Evolutionary conservation across 2,329 filamentous ascomycete genomes (phyloP), one percentile per base, ranked within the genome.

Genomic region (Monosporascus ibericus): DNA sequence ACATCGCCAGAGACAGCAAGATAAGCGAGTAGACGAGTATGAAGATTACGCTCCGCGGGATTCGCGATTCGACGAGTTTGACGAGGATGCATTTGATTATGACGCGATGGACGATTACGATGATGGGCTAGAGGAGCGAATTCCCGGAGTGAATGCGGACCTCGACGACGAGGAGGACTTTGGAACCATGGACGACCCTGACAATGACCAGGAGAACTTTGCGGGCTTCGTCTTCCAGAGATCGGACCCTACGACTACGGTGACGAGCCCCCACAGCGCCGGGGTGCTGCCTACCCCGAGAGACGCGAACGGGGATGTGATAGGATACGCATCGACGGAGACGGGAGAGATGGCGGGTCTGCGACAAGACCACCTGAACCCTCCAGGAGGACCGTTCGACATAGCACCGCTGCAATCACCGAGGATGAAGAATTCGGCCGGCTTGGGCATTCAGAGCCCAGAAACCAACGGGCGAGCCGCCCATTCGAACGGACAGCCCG

Each of bases 31-130:
- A 5, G 67, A 75, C 52, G 63, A 71, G 27, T 48, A 69, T 48
- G 58, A 65, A 9, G 42, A 46, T 8, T 46, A 25, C 42, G 66
- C 68, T 11, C 60, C 60, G 37, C 70, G 74, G 40, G 79, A 82
- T 61, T 80, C 79, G 3, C 72, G 78, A 18, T 82, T 76, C 56
- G 81, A 85, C 57, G 82, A 85, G 49, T 82, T 82, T 60, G 80
- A 85, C 57, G 82, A 82, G 30, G 81, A 84, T 58, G 67, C 63
- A 6, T 80, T 82, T 58, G 80, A 84, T 63, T 84, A 84, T 58
- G 80, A 85, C 51, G 79, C 78, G 14, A 82, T 84, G 75, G 80
- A 84, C 72, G 80, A 84, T 72, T 81, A 85, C 27, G 82, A 85
- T 48, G 84, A 81, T 58, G 83, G 79, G 0, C 70, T 84, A 3